Base-by-base conservation (phyloP, 2,329 filamentous ascomycete species). In the Neofusicoccum sp. region DNA sequence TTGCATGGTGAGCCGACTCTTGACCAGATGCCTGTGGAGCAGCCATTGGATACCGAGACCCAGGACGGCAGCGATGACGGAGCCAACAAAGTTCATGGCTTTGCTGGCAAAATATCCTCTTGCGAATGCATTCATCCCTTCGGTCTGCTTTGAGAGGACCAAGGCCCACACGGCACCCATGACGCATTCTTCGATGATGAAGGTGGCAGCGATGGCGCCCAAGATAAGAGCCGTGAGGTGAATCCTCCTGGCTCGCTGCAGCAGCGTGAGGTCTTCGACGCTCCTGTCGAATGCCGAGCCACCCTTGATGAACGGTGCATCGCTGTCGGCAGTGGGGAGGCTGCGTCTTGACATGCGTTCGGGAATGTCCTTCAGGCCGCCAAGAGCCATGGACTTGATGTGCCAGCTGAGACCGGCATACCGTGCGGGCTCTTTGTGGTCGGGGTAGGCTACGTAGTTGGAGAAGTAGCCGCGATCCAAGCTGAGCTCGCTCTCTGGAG, bases 41-140 rank as follows among this genome's bases (percentile, higher is more conserved):
- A 47, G 26, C 40, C 40, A 44, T 20, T 61, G 59, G 3, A 57
- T 28, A 6, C 20, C 48, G 20, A 61, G 58, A 4, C 47, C 40
- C 6, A 61, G 6, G 20, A 47, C 12, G 6, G 41, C 58, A 8
- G 41, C 48, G 24, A 61, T 31, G 9, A 26, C 48, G 2, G 59
- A 53, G 8, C 48, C 59, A 14, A 57, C 41, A 11, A 57, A 30
- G 24, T 61, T 61, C 33, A 30, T 34, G 26, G 44, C 43, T 16
- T 61, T 61, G n/a, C 48, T 61, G 3, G 26, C 59, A 20, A 61
- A 61, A 31, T 61, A 61, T 6, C 31, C 57, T 26, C 34, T 31
- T 24, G 43, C 40, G 14, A 59, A 59, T n/a, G 44, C 34, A n/a
- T 48, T 33, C n/a, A 26, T 14, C 14, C 57, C 34, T 9, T 44